Conservation (phyloP, 2,329 filamentous ascomycete species). For the Cephalotrichum gorgonifer region DNA sequence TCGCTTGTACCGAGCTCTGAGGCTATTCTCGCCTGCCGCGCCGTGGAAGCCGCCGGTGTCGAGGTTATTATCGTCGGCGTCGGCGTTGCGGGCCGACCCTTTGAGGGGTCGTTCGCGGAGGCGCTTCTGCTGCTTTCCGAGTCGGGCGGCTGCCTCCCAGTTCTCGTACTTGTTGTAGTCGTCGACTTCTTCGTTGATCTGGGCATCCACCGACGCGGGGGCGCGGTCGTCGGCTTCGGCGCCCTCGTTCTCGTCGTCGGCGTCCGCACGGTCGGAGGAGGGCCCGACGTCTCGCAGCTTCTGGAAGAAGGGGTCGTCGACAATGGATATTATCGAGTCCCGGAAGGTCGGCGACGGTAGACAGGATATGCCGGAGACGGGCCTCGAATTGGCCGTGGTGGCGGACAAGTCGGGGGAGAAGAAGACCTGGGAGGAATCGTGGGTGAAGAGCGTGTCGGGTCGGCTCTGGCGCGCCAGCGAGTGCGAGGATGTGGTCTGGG, state of each 20-base stretch:
- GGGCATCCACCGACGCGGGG: background rate
- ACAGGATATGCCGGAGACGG: constrained; percentile 1
- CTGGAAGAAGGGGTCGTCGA: constrained; percentile 46
- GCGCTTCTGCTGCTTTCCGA: too few relatives aligned
- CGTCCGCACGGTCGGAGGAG: constrained; percentile 19
- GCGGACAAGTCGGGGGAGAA: constrained; percentile 3
- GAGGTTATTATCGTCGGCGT: too few relatives aligned
- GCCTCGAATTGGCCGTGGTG: constrained; percentile 3
- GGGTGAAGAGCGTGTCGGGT: constrained; percentile 4
- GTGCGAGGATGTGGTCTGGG: constrained; percentile 1
- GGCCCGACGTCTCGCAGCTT: constrained; percentile 14
- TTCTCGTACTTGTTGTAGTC: background rate
- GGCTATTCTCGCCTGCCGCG: too few relatives aligned
- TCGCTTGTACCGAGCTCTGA: constrained; percentile 24
- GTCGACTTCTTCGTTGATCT: background rate
- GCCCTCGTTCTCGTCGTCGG: constrained; percentile 14
- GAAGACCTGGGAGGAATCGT: constrained; percentile 3
- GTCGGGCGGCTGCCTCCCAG: too few relatives aligned
- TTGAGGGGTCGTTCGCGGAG: too few relatives aligned
- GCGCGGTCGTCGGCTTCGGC: background rate
- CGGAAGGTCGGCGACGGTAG: constrained; percentile 13
- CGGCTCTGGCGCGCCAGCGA: constrained; percentile 1
- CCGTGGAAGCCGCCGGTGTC: too few relatives aligned
- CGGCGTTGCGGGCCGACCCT: too few relatives aligned
- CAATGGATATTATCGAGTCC: constrained; percentile 41